phyloP scores from a whole-genome alignment of 2,329 filamentous ascomycete species.

The Coniochaeta sp. region DNA sequence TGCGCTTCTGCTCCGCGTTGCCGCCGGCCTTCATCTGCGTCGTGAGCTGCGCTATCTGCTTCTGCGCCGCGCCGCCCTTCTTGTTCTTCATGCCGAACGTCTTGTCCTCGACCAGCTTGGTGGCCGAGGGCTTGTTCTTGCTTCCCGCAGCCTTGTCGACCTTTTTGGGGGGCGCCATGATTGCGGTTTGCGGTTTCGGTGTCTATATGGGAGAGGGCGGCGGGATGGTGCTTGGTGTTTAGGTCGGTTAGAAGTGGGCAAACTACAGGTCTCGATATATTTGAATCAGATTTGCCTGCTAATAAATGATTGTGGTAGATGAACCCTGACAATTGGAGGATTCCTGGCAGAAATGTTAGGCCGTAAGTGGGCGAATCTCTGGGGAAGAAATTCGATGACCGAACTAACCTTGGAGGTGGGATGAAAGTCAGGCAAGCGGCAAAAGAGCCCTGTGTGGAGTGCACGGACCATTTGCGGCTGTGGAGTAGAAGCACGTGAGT shows the following conservation, averaged over 20 bases:
- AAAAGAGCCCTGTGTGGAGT: not conserved
- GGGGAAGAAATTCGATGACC: not conserved
- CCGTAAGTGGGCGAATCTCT: not conserved
- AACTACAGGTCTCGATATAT: not conserved
- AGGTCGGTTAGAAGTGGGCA: not conserved
- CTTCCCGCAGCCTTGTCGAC: conserved; percentile 40
- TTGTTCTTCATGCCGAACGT: conserved; percentile 99
- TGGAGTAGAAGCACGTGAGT: not conserved
- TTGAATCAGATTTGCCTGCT: not conserved
- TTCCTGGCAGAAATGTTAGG: not conserved
- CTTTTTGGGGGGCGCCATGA: conserved; percentile 64
- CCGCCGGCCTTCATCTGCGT: conserved; percentile 60
- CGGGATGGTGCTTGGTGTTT: not conserved
- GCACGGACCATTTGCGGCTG: not conserved
- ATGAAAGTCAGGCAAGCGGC: not conserved
- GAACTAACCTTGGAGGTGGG: not conserved
- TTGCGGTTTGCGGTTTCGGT: no score
- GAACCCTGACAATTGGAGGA: not conserved
- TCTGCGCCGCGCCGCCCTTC: conserved; percentile 87
- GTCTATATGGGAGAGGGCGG: conserved; percentile 1
- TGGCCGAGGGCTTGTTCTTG: conserved; percentile 43
- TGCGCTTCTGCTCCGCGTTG: conserved; percentile 81
- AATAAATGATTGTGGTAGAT: not conserved
- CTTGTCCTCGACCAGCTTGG: conserved; percentile 78
- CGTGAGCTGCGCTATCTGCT: conserved; percentile 77